Conservation (phyloP, 2,329 filamentous ascomycete genomes). For the Alternaria novae-zelandiae region DNA sequence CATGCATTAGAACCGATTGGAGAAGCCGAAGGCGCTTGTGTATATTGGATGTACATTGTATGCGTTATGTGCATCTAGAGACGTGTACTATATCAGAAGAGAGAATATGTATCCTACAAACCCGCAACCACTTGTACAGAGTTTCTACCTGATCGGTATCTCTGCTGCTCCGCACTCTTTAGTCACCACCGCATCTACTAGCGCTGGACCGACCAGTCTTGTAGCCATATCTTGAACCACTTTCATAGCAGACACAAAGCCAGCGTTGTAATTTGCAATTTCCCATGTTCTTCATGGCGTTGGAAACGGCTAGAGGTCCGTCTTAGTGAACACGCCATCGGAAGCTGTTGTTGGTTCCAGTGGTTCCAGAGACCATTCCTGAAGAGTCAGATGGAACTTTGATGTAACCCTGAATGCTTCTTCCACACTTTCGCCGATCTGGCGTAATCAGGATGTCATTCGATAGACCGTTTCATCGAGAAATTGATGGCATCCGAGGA, state of each 20-base stretch:
- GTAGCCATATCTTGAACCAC: too few species aligned
- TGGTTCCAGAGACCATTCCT: not conserved
- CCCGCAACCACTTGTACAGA: not conserved
- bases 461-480: too few species aligned
- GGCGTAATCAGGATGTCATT: too few species aligned
- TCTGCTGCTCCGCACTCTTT: not conserved
- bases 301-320: not conserved
- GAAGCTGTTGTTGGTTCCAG: not conserved
- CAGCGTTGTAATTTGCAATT: too few species aligned
- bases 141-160: not conserved
- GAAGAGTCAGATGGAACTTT: too few species aligned
- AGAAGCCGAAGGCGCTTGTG: not conserved
- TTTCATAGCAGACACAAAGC: too few species aligned
- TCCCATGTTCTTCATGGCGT: not conserved
- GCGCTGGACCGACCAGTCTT: not conserved
- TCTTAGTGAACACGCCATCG: not conserved
- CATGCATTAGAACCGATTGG: too few species aligned
- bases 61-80: not conserved
- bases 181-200: not conserved
- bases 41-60: slow-evolving; percentile 19
- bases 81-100: not conserved
- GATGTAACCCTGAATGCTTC: not conserved
- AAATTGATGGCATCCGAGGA: not conserved
- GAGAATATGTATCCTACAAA: not conserved
- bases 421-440: too few species aligned